Percentiles rank a stretch among this genome's conserved stretches.
phyloP scores from a whole-genome alignment of 306 rosid species.

The Rosa rugosa region DNA sequence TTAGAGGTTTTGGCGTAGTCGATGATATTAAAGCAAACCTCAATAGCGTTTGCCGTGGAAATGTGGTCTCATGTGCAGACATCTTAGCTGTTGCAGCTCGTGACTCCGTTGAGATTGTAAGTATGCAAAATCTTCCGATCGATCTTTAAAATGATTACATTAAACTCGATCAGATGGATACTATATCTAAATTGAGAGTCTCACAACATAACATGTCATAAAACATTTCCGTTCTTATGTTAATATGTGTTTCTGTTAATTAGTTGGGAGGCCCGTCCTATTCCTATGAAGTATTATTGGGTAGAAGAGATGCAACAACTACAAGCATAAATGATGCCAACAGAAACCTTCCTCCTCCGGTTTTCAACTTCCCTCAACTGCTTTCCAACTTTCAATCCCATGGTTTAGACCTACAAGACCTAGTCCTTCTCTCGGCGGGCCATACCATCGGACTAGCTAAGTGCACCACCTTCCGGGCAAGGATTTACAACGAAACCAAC shows the following conservation, averaged over 20 bases:
- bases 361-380: slow-evolving; percentile 33
- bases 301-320: slow-evolving; percentile 42
- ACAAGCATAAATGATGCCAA: slow-evolving; percentile 28
- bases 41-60: slow-evolving; percentile 18
- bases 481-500: slow-evolving; percentile 38
- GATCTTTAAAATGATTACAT: neutral
- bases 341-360: slow-evolving; percentile 29
- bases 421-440: slow-evolving; percentile 31
- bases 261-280: slow-evolving; percentile 30
- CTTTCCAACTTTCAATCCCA: slow-evolving; percentile 39
- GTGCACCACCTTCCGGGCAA: slow-evolving; percentile 24
- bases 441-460: slow-evolving; percentile 36
- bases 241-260: neutral
- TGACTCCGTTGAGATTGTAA: slow-evolving; percentile 35
- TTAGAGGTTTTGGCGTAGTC: slow-evolving; percentile 32
- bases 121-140: neutral
- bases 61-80: slow-evolving; percentile 40
- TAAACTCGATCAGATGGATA: neutral
- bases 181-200: neutral
- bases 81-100: slow-evolving; percentile 47
- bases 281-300: slow-evolving; percentile 27
- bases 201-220: too few species aligned
- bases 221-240: neutral
- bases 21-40: slow-evolving; percentile 30
- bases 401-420: slow-evolving; percentile 35